phyloP scores from a whole-genome alignment of 2,329 filamentous ascomycete genomes.

The Tetracladium maxilliforme region DNA sequence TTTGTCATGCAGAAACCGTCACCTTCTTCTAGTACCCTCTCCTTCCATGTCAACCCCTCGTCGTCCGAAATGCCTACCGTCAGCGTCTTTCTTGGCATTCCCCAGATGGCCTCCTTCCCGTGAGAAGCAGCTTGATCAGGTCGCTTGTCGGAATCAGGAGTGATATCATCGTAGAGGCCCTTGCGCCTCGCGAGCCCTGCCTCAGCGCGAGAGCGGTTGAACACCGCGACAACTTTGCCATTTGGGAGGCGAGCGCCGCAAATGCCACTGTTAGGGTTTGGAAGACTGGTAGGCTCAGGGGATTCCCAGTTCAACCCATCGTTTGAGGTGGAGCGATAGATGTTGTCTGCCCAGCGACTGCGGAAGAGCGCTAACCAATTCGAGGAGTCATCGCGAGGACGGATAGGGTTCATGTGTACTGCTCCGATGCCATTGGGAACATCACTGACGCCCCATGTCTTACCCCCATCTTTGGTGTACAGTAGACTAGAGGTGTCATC shows the following conservation, averaged over 20 bases:
- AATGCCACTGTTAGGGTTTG: constrained; percentile 28
- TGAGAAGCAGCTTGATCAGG: constrained; percentile 1
- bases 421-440: constrained; percentile 20
- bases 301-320: constrained; percentile 22
- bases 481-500: constrained; percentile 25
- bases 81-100: constrained; percentile 11
- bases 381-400: constrained; percentile 8
- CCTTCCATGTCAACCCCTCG: constrained; percentile 19
- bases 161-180: constrained; percentile 3
- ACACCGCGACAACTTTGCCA: constrained; percentile 20
- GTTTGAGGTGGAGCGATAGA: constrained; percentile 23
- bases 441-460: constrained; percentile 21
- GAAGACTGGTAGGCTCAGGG: constrained; percentile 18
- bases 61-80: constrained; percentile 20
- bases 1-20: constrained; percentile 30
- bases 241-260: constrained; percentile 20
- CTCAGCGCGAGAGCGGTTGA: constrained; percentile 13
- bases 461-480: constrained; percentile 19
- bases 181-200: not conserved
- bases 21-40: constrained; percentile 23
- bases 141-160: constrained; percentile 1
- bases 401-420: constrained; percentile 27
- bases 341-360: constrained; percentile 26
- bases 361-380: constrained; percentile 22
- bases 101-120: constrained; percentile 2